Base-by-base conservation (phyloP, 768 basidiomycete genomes). In the Leccinum olivaceopallidum region DNA sequence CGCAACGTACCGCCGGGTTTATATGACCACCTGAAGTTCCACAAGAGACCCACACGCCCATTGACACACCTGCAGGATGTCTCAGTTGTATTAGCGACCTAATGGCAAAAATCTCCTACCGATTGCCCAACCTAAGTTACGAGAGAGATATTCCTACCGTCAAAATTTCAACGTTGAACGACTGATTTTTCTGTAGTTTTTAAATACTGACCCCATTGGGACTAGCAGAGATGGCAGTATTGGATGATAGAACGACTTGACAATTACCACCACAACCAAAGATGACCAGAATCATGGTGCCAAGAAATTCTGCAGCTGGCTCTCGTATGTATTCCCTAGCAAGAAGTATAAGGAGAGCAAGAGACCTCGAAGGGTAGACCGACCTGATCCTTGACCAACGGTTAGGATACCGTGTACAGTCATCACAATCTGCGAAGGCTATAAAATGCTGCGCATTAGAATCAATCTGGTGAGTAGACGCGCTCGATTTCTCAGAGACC, bases 1-100 rank as follows among this genome's bases (percentile, higher is more conserved):
- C 7, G 18, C 6, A 32, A 73, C 79, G 18, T 71, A 85, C 88
- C 34, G 86, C 85, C 36, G 88, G 88, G 67, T 90, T 90, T 63
- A 90, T 82, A 66, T 92, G 89, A 28, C 88, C 89, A 7, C 87
- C 88, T 53, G 89, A 89, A 59, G 89, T 80, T 51, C 85, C 85
- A 54, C 80, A 81, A 22, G 81, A 80, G 4, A 85, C 79, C 87
- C 86, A 90, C 13, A 87, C 87, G 36, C 87, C 89, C 71, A 90
- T 75, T 9, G 85, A 82, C 5, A 83, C 77, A 28, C 87, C 79
- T 80, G 53, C 55, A 24, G 5, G 8, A 57, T 13, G 39, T 42
- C 13, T 66, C 44, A 60, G 53, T 47, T 36, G 30, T 14, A 8
- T 44, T 18, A 3, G 37, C 18, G 9, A 22, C 2, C 8, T 4